These are phyloP conservation scores for Phytophthora tentaculata DNA, from an alignment of 352 stramenopile genomes.

Conservation along the genomic window DNA sequence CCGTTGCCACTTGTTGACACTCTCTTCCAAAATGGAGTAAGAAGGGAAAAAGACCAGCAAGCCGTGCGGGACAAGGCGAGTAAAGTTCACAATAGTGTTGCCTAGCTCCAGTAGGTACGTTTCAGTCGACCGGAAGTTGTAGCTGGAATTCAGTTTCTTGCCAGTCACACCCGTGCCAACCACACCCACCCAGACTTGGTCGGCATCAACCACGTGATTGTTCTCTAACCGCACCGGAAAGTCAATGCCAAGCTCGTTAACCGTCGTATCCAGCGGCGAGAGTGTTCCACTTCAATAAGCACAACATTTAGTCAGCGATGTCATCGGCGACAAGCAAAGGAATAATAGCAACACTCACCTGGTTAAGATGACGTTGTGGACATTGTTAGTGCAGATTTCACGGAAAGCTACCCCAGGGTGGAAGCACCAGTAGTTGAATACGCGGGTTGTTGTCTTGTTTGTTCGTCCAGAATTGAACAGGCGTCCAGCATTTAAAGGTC, in stretches of 20 bases:
- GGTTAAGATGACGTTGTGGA: slow-evolving; percentile 89
- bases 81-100: slow-evolving; percentile 96
- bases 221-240: slow-evolving; percentile 98
- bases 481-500: slow-evolving; percentile 45
- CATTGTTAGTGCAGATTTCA: slow-evolving; percentile 93
- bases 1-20: slow-evolving; percentile 76
- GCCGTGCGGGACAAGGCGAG: slow-evolving; percentile 94
- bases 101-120: slow-evolving; percentile 97
- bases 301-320: slow-evolving; percentile 11
- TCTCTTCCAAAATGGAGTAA: slow-evolving; percentile 95
- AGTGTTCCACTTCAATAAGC: slow-evolving; percentile 93
- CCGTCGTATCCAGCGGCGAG: slow-evolving; percentile 95
- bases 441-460: slow-evolving; percentile 71
- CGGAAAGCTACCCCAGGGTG: slow-evolving; percentile 96
- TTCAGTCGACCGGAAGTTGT: slow-evolving; percentile 92
- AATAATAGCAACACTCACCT: slow-evolving; percentile 49
- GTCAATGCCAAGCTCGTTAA: slow-evolving; percentile 95
- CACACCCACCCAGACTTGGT: slow-evolving; percentile 91
- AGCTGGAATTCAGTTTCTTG: slow-evolving; percentile 95
- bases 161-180: slow-evolving; percentile 93
- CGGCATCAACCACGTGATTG: slow-evolving; percentile 95
- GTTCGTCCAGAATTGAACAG: slow-evolving; percentile 59
- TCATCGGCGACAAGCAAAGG: neutral
- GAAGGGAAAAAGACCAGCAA: slow-evolving; percentile 99
- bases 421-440: slow-evolving; percentile 99